Conservation (phyloP, 495 filamentous ascomycete genomes). For the Tuber borchii region DNA sequence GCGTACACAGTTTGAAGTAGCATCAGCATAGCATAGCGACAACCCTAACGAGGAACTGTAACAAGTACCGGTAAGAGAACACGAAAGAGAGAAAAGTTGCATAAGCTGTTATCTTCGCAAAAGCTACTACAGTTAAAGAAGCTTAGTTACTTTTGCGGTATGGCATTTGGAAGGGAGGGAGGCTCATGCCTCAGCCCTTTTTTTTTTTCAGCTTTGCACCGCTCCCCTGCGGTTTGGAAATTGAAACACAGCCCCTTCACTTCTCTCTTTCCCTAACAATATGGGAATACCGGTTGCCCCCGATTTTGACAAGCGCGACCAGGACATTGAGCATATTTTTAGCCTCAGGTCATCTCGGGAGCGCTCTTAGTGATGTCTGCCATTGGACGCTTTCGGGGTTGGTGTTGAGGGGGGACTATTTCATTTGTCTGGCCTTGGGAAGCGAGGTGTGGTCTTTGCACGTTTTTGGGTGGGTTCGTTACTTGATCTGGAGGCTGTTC, state of each 20-base stretch:
- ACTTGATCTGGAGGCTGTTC: not conserved
- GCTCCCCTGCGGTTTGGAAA: conserved; percentile 1
- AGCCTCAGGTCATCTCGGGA: not conserved
- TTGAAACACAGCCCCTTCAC: conserved; percentile 5
- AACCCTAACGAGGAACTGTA: not conserved
- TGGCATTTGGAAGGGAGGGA: not conserved
- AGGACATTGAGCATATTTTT: not conserved
- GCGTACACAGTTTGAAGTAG: not conserved
- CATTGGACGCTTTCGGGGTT: not conserved
- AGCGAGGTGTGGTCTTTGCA: conserved; percentile 27
- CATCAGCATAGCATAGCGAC: not conserved
- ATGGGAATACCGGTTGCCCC: not conserved
- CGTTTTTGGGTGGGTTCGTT: conserved; percentile 7
- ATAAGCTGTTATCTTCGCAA: not conserved
- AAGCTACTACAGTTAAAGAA: not conserved
- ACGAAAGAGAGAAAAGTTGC: not conserved
- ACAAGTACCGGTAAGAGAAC: not conserved
- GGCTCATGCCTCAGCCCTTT: not conserved
- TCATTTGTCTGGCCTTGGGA: conserved; percentile 27
- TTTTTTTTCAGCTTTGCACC: not conserved
- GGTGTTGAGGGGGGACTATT: conserved; percentile 22
- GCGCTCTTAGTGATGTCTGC: not conserved
- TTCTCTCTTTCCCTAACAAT: not conserved
- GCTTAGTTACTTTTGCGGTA: not conserved
- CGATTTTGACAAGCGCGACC: not conserved